phyloP scores from a whole-genome alignment of 345 rosid genomes.

The Syzygium grande region DNA sequence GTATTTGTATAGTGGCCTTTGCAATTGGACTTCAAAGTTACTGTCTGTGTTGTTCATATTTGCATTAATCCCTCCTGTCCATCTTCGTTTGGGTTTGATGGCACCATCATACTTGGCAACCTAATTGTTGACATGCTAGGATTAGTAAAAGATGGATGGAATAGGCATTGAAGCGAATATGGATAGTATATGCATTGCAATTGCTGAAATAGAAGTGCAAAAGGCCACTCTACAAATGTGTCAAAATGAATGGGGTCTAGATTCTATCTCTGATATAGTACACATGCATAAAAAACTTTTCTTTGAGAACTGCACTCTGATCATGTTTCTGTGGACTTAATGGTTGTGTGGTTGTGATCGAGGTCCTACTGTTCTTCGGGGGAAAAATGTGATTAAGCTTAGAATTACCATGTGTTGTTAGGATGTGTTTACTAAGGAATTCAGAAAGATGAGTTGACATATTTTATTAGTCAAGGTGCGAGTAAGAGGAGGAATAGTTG shows the following conservation, averaged over 20 bases:
- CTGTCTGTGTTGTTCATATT: background rate
- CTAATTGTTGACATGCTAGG: background rate
- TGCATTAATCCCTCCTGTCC: background rate
- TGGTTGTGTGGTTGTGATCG: background rate
- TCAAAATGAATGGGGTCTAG: background rate
- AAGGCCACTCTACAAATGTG: background rate
- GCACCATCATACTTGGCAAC: background rate
- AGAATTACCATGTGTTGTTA: background rate
- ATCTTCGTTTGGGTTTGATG: background rate
- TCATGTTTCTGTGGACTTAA: background rate
- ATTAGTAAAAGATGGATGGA: background rate
- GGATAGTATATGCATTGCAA: background rate
- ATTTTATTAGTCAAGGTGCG: background rate
- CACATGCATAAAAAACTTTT: background rate
- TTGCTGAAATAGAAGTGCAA: background rate
- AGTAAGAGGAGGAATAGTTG: background rate
- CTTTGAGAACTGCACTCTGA: background rate
- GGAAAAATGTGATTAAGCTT: background rate
- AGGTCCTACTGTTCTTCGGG: background rate
- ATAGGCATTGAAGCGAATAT: background rate
- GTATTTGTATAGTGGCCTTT: background rate
- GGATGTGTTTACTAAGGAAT: background rate
- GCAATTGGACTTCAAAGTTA: background rate
- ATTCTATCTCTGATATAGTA: background rate
- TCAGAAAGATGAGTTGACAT: background rate